These are phyloP conservation scores for Huntiella bhutanensis DNA, from an alignment of 2,329 filamentous ascomycete genomes.

Conservation along the genomic window DNA sequence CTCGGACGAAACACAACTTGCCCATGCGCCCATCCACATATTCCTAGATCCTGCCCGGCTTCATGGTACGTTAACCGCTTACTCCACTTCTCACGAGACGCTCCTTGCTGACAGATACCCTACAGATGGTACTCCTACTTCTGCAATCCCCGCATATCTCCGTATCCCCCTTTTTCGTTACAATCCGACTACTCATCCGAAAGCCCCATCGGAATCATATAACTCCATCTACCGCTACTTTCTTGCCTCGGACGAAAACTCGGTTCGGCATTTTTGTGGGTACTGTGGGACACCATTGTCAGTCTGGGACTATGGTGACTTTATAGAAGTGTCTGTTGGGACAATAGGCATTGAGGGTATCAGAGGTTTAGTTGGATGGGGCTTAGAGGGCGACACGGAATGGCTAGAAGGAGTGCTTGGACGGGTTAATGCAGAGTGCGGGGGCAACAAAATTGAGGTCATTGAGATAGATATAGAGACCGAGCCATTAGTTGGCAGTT, in stretches of 20 bases:
- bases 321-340: slow-evolving; percentile 64
- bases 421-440: too few species aligned
- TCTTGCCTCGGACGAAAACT: slow-evolving; percentile 36
- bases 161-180: slow-evolving; percentile 70
- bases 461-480: too few species aligned
- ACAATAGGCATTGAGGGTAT: slow-evolving; percentile 32
- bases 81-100: neutral
- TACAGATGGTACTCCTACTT: slow-evolving; percentile 45
- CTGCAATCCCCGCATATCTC: slow-evolving; percentile 62
- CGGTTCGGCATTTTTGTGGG: slow-evolving; percentile 69
- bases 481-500: too few species aligned
- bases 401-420: too few species aligned
- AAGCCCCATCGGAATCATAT: slow-evolving; percentile 60
- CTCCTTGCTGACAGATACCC: neutral
- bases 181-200: slow-evolving; percentile 53
- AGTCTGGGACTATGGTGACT: slow-evolving; percentile 51
- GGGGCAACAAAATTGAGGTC: too few species aligned
- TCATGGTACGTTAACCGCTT: slow-evolving; percentile 28
- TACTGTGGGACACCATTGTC: slow-evolving; percentile 77
- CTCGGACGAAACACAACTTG: slow-evolving; percentile 27
- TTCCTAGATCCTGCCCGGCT: slow-evolving; percentile 53
- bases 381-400: too few species aligned
- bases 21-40: slow-evolving; percentile 40
- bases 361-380: too few species aligned
- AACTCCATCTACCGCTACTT: slow-evolving; percentile 47